Evolutionary conservation across 2,329 filamentous ascomycete genomes (phyloP), one percentile per base, ranked within the genome.

Genomic region (Conoideocrella luteorostrata): DNA sequence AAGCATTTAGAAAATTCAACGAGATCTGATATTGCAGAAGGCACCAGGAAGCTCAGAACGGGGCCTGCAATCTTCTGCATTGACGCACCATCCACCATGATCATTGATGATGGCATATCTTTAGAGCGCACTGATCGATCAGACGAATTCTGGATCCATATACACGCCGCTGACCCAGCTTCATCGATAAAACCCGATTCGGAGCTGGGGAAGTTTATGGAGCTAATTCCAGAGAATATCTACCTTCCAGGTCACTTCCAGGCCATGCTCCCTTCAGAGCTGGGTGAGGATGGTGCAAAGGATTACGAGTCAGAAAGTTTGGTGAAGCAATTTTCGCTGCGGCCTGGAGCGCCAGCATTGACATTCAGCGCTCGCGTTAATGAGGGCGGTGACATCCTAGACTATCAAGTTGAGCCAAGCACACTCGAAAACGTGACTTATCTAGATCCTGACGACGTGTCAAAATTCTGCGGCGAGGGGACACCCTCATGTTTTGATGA

Each of bases 61-160:
- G 55, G 70, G n/a, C 56, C 78, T 18, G 75, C 72, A 0, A 75
- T 86, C 2, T 90, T 82, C 57, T 88, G 84, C 51, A 86, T 94
- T 47, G 87, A 94, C 56, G 72, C 76, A 22, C 69, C 72, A 17
- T 65, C 64, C 28, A 84, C 88, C 0, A 68, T 74, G 22, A 80
- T 91, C 52, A 84, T 93, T 46, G 87, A 94, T 52, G 87, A 94
- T 57, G 87, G 82, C 2, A 65, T 94, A 7, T 91, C 86, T 1
- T 56, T 93, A 7, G 82, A 88, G 56, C 60, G 63, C 36, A 75
- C 82, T 1, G 63, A 69, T 4, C 66, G 61, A 15, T 48, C 70
- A 17, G 58, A 70, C 40, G 71, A 84, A 51, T 79, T 77, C 55
- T 93, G 87, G 87, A 68, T 91, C 23, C 86, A 89, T 56, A 65